Base-by-base conservation (phyloP, 2,329 filamentous ascomycete species). In the Aspergillus terreus region DNA sequence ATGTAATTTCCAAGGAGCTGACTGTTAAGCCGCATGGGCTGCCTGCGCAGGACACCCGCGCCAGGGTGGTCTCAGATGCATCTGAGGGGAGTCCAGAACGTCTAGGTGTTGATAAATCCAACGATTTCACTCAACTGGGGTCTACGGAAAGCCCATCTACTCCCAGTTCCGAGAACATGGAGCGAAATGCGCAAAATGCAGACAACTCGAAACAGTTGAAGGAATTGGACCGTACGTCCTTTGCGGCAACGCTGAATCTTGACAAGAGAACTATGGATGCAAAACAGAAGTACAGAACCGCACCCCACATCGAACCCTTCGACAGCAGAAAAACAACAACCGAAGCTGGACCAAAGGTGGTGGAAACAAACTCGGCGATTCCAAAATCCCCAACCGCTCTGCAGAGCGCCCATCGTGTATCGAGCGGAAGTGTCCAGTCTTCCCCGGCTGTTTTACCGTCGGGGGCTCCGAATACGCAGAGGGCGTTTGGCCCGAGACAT, bases 1-100 rank as follows among this genome's bases (percentile, higher is more conserved):
- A 61, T 15, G 59, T 59, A 7, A 63, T 69, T 36, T 67, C 67
- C 4, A 62, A 63, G 44, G 66, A 67, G 33, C 46, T 70, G 15
- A 56, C 59, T 33, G 54, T 54, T 4, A 57, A 53, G 25, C 61
- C 62, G 14, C 62, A 61, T 15, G 53, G 59, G 14, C 43, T 66
- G 17, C 42, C 58, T 23, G 14, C 51, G 30, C 35, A 38, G 15
- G 6, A n/a, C 7, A 38, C 35, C 10, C 11, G 10, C n/a, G 6
- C 33, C 4, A 35, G 5, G 11, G n/a, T 10, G 1, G 33, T 12
- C n/a, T 35, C 33, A 6, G 23, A 4, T 23, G 23, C 23, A 23
- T 23, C 23, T 23, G 23, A 23, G 23, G 23, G 6, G 5, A 23
- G 23, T 30, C 27, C 7, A 30, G 27, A 10, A 30, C 27, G 7